Conservation (phyloP, 352 stramenopile species). For the Pythium phragmitis region DNA sequence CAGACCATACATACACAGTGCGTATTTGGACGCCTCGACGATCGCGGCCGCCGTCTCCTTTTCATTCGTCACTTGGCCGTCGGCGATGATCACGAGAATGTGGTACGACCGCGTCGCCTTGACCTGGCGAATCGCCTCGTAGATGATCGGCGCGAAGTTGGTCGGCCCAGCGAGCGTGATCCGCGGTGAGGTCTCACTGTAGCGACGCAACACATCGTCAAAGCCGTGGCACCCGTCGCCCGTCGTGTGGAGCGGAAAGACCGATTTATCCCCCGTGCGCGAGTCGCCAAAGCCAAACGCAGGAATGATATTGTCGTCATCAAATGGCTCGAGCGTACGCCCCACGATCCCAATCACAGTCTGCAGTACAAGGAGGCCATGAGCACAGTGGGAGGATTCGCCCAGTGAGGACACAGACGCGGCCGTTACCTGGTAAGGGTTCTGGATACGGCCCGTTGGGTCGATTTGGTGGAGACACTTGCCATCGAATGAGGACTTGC, state of each 20-base stretch:
- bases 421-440: conserved; percentile 59
- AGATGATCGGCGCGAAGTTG: conserved; percentile 82
- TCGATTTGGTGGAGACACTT: conserved; percentile 76
- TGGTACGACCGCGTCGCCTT: conserved; percentile 50
- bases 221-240: conserved; percentile 49
- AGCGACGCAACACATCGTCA: conserved; percentile 50
- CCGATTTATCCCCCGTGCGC: conserved; percentile 44
- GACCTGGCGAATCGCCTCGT: conserved; percentile 60
- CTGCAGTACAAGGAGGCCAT: conserved; percentile 22
- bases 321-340: conserved; percentile 59
- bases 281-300: conserved; percentile 75
- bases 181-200: conserved; percentile 48
- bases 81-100: conserved; percentile 77
- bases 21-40: conserved; percentile 65
- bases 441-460: conserved; percentile 35
- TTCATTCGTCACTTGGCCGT: conserved; percentile 68
- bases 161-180: conserved; percentile 58
- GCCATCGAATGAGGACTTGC: conserved; percentile 55
- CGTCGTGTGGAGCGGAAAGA: conserved; percentile 52
- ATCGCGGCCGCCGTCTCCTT: conserved; percentile 69
- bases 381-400: background rate
- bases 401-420: background rate
- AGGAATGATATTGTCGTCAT: conserved; percentile 72
- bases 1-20: conserved; percentile 48
- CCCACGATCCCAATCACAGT: conserved; percentile 71